phyloP scores from a whole-genome alignment of 2,329 filamentous ascomycete species.

The Aspergillus pseudoterreus region DNA sequence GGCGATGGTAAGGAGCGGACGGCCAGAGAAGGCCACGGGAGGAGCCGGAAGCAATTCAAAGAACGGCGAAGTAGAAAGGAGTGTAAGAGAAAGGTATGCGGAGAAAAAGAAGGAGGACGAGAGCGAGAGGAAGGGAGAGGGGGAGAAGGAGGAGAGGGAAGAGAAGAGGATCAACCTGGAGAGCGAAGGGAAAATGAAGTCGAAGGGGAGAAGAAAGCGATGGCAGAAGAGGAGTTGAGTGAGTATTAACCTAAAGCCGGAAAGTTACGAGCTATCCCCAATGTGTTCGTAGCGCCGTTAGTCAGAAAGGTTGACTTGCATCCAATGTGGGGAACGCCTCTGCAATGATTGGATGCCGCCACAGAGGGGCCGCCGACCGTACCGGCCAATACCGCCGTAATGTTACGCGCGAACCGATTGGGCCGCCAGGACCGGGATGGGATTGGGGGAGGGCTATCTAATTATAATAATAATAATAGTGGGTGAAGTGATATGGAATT shows the following conservation, averaged over 20 bases:
- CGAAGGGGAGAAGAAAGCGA: constrained; percentile 11
- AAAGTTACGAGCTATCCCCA: background rate
- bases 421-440: background rate
- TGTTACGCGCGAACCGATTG: background rate
- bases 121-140: constrained; percentile 8
- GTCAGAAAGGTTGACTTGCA: constrained; percentile 1
- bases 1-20: constrained; percentile 34
- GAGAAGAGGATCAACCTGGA: constrained; percentile 13
- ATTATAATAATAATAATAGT: background rate
- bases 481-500: no score
- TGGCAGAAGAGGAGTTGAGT: constrained; percentile 10
- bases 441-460: background rate
- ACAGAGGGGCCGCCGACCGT: background rate
- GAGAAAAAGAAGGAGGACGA: constrained; percentile 12
- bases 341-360: background rate
- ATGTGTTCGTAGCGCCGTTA: background rate
- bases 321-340: background rate
- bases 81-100: constrained; percentile 9
- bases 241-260: background rate
- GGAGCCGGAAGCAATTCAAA: constrained; percentile 6
- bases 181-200: constrained; percentile 16
- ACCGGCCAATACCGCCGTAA: background rate
- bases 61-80: constrained; percentile 6
- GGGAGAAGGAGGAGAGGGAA: constrained; percentile 10
- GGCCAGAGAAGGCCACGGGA: constrained; percentile 31